Evolutionary conservation across 164 flowering plant genomes (phyloP), one percentile per base, ranked within the genome.

Genomic region (Umbellularia californica): DNA sequence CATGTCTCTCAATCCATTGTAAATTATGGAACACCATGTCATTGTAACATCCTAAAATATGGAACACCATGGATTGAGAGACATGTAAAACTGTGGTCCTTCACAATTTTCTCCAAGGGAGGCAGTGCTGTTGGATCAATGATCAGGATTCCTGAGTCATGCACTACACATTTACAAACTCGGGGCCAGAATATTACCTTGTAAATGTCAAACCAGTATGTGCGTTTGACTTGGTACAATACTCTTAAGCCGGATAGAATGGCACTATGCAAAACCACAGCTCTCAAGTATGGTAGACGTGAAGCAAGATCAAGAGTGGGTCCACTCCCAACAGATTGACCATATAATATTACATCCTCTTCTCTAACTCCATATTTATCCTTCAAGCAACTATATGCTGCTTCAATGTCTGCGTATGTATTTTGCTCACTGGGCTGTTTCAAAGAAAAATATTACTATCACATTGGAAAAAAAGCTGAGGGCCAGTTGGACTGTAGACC

Each of bases 311-410:
- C 96, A 77, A 90, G 70, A 3, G 98, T 94, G 47, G 98, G 98
- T 66, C 98, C 97, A 85, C 99, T 93, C 41, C 99, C 99, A 81
- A 91, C 95, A 30, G 99, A 93, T 77, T 95, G 97, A 74, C 99
- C 98, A 83, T 92, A 94, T 66, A 94, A 79, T 76, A 94, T 90
- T 72, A 92, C 63, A 72, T 94, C 86, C 65, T 94, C 97, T 74
- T 94, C 92, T 81, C 85, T 88, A n/a, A 91, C 93, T 35, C 92
- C 96, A 81, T 92, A 94, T 70, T 85, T 86, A 81, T 92, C 97
- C 84, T 81, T 88, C n/a, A 94, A 90, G 89, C 96, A 92, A 74
- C 88, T 85, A 81, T 94, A 90, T 35, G 82, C 93, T 69, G 98
- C 96, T 79, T 94, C 93, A 78, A 94, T 89, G 85, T 94, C 97